Conservation (phyloP, 2,329 filamentous ascomycete genomes). For the Biscogniauxia sp. region DNA sequence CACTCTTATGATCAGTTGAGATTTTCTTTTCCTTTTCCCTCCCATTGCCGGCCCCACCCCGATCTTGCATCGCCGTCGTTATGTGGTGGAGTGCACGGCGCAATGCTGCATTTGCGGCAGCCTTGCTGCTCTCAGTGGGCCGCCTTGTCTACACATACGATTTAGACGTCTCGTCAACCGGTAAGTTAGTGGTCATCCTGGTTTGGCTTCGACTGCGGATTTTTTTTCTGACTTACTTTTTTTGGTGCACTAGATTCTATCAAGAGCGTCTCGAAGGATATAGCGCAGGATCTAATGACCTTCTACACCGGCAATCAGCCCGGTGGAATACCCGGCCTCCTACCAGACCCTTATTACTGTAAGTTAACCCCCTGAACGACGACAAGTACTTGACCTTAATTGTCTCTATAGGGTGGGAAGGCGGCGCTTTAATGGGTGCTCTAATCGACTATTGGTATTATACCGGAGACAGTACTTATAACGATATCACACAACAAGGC, state of each 20-base stretch:
- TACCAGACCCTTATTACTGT: conserved; percentile 56
- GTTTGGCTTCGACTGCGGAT: neutral
- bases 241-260: conserved; percentile 45
- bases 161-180: conserved; percentile 26
- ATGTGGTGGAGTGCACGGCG: conserved; percentile 15
- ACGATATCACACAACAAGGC: conserved; percentile 63
- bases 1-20: neutral
- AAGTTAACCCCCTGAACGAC: conserved; percentile 23
- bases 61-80: conserved; percentile 17
- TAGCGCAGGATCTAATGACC: conserved; percentile 51
- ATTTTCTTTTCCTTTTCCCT: neutral
- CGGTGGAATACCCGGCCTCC: conserved; percentile 49
- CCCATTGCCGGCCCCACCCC: conserved; percentile 5
- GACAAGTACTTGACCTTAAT: conserved; percentile 7
- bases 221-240: too few species aligned
- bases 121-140: conserved; percentile 16
- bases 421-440: conserved; percentile 67
- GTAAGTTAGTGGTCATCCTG: conserved; percentile 18
- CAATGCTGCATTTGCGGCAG: conserved; percentile 16
- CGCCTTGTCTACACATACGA: conserved; percentile 22
- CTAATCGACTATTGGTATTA: conserved; percentile 85
- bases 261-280: conserved; percentile 45
- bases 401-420: conserved; percentile 62
- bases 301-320: conserved; percentile 49
- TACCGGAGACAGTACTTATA: conserved; percentile 71